Conservation (phyloP, 257 asterid genomes). For the Solanum piurae region DNA sequence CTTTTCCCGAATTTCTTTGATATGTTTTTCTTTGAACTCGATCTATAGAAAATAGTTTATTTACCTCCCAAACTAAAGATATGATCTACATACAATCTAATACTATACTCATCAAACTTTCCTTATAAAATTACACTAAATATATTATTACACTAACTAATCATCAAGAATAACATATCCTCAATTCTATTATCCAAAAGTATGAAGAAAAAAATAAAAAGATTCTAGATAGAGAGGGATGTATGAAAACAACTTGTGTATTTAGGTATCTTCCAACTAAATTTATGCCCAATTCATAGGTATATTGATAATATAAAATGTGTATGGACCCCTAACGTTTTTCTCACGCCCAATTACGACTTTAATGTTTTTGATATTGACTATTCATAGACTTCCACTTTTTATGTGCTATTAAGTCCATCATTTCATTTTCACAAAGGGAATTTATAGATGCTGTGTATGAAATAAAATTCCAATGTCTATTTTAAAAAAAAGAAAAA, state of each 20-base stretch:
- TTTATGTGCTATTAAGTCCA: background rate
- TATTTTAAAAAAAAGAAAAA: background rate
- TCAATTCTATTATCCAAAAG: background rate
- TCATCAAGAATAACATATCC: background rate
- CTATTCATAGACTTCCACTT: background rate
- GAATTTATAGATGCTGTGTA: background rate
- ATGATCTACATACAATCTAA: too few species aligned
- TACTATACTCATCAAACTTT: too few species aligned
- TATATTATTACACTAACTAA: background rate
- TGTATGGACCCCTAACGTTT: background rate
- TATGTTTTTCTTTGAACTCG: too few species aligned
- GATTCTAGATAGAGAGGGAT: background rate
- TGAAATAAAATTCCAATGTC: background rate
- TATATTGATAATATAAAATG: background rate
- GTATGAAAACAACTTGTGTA: background rate
- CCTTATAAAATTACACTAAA: too few species aligned
- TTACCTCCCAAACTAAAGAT: too few species aligned
- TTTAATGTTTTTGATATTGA: background rate
- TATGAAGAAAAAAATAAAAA: background rate
- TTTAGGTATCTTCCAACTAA: background rate
- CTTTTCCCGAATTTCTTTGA: background rate
- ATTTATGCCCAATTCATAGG: background rate
- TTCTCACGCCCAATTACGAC: background rate
- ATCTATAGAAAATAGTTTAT: too few species aligned
- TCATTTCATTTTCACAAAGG: background rate